Base-by-base conservation (phyloP, 2,329 filamentous ascomycete species). In the Alternaria ventricosa region DNA sequence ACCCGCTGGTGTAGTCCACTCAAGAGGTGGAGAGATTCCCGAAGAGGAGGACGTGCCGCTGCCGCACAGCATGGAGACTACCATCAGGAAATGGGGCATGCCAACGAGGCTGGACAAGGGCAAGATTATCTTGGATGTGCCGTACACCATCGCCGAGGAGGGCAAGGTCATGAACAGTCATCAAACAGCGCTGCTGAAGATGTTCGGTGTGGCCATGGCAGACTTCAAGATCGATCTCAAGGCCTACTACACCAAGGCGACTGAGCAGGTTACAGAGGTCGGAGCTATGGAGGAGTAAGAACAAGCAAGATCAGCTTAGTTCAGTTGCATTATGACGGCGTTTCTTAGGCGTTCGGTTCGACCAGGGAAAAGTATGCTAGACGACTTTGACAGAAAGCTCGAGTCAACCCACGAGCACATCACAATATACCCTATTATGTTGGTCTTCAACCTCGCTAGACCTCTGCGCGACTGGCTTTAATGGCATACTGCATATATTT, bases 101-200 rank as follows among this genome's bases (percentile, higher is more conserved):
- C 96, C 96, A 41, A 97, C 94, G 55, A 89, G 91, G 75, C 88
- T 99, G 84, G 88, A 94, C 64, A 93, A 92, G 85, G 96, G 96
- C 62, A 93, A 91, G 82, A 92, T 99, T 49, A 88, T 92, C 68
- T 84, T 98, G 55, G 90, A 91, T 71, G 86, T 85, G 54, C 84
- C 84, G 23, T 96, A 94, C 78, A 86, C 86, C 10, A 89, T 99
- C 54, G 98, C 95, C 83, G 89, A 89, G 75, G 90, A 94, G 80
- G 96, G 95, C 11, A 89, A 97, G 77, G 86, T 89, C 47, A 83
- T 99, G 71, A 94, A 97, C 81, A 94, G 92, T 71, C 88, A 95
- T 73, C 96, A 99, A 86, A 97, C 96, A 61, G 91, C 94, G 68
- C 83, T 99, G 77, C 82, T 99, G 81, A 98, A 98, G 88, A 86